Evolutionary conservation across 768 basidiomycete species (phyloP).

Genomic region (Obba rivulosa): DNA sequence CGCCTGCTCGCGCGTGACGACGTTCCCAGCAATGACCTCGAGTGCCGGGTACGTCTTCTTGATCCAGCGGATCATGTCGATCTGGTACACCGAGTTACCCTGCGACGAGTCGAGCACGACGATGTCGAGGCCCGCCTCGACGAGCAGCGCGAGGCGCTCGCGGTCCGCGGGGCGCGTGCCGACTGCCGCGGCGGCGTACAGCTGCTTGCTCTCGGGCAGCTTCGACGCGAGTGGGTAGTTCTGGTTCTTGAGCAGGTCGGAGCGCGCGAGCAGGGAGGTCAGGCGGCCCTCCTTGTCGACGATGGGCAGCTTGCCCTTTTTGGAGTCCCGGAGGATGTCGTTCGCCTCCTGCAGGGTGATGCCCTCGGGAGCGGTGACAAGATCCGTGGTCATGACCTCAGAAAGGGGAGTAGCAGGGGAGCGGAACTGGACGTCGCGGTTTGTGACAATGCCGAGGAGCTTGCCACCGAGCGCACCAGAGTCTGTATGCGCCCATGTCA

Average conservation of each 20-base stretch:
- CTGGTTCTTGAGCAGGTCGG: slow-evolving; percentile 96
- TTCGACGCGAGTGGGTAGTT: slow-evolving; percentile 95
- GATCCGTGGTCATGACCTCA: slow-evolving; percentile 83
- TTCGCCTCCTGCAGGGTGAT: slow-evolving; percentile 92
- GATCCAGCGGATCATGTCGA: slow-evolving; percentile 94
- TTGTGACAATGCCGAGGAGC: slow-evolving; percentile 94
- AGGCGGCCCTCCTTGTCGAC: slow-evolving; percentile 63
- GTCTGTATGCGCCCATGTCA: slow-evolving; percentile 41
- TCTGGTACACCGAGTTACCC: slow-evolving; percentile 90
- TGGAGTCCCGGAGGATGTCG: slow-evolving; percentile 88
- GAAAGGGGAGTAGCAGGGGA: slow-evolving; percentile 57
- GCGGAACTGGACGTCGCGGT: slow-evolving; percentile 94
- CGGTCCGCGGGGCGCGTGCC: slow-evolving; percentile 89
- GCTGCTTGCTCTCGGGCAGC: slow-evolving; percentile 85
- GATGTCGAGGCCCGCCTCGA: slow-evolving; percentile 93
- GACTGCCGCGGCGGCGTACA: slow-evolving; percentile 93
- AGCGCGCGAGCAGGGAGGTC: slow-evolving; percentile 85
- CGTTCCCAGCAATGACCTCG: slow-evolving; percentile 95
- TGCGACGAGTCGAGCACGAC: slow-evolving; percentile 94
- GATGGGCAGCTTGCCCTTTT: slow-evolving; percentile 96
- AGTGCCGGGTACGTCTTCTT: slow-evolving; percentile 80
- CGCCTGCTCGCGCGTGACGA: slow-evolving; percentile 96
- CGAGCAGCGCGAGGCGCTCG: slow-evolving; percentile 79
- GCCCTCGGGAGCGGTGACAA: slow-evolving; percentile 84
- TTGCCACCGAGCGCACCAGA: slow-evolving; percentile 84